Evolutionary conservation across 1,139 yeast species (phyloP).

Genomic region (Kodamaea anthophila): DNA sequence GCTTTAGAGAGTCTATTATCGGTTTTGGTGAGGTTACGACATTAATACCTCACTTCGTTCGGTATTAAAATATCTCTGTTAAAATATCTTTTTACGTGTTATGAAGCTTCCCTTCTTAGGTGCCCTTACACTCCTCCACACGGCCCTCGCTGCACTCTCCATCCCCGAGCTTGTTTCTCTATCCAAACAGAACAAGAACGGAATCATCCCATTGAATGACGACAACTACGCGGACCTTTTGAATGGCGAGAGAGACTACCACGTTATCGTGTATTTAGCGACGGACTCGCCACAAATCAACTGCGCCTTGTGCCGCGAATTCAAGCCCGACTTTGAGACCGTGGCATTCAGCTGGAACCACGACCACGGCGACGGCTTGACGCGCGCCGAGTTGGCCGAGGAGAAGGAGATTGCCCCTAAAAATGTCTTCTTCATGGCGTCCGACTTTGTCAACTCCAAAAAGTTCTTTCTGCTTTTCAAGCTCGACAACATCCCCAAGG

Average conservation of each 20-base stretch:
- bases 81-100: too few relatives aligned
- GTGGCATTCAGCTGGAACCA: constrained; percentile 55
- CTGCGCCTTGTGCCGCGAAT: constrained; percentile 68
- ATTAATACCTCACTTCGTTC: too few relatives aligned
- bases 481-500: constrained; percentile 73
- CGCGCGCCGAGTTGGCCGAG: constrained; percentile 24
- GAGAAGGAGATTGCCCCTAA: constrained; percentile 21
- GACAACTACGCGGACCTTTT: constrained; percentile 53
- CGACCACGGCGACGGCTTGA: constrained; percentile 33
- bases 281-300: constrained; percentile 70
- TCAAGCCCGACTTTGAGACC: constrained; percentile 58
- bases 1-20: too few relatives aligned
- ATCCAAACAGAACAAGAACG: constrained; percentile 17
- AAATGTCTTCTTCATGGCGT: constrained; percentile 60
- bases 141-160: constrained; percentile 22
- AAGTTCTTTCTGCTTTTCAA: constrained; percentile 50
- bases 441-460: constrained; percentile 61
- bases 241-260: constrained; percentile 65
- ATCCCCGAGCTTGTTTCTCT: constrained; percentile 21
- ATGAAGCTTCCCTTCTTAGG: too few relatives aligned
- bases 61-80: too few relatives aligned
- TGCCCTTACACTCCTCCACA: too few relatives aligned
- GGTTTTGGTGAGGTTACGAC: too few relatives aligned
- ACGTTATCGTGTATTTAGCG: constrained; percentile 61
- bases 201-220: constrained; percentile 44